Evolutionary conservation across 2,329 filamentous ascomycete species (phyloP), one percentile per base, ranked within the genome.

Genomic region (Fusarium nodosum): DNA sequence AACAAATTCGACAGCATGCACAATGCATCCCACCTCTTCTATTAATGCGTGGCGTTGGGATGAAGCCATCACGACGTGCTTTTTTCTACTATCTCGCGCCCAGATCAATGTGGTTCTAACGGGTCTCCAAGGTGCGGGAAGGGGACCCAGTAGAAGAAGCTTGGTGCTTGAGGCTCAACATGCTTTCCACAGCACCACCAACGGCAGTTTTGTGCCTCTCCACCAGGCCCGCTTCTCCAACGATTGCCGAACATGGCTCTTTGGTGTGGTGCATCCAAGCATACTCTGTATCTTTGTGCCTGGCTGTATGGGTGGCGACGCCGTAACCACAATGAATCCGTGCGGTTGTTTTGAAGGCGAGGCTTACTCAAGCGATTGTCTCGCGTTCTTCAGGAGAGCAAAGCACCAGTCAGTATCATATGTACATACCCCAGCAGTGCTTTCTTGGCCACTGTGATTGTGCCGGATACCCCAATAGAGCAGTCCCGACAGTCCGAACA

Each of bases 161-260:
- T 65, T 72, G 71, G 69, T 68, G 64, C 67, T 68, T 69, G 68
- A 71, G 68, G 68, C 72, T 74, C 72, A 74, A 70, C 67, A 48
- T 65, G 56, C 55, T 72, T 59, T 67, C 39, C 63, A 58, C 57
- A 66, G 71, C 63, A 71, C 69, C 72, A 60, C 64, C 72, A 75
- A 64, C 72, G 73, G 73, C 70, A 75, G 73, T 75, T 72, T 74
- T 64, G 42, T 60, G 53, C 53, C 61, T 71, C 62, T 64, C 72
- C 72, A 72, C 66, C 57, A 73, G 73, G 72, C 73, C 73, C 73
- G 73, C 73, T 75, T 75, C 73, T 75, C 70, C 68, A 75, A 74
- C 73, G 73, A 75, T 74, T 75, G 73, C 73, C 73, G 73, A 72
- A 67, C 72, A 73, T 67, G 72, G 64, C 62, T 61, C 59, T 73